These are phyloP conservation scores for Acephala macrosclerotiorum DNA, from an alignment of 2,329 filamentous ascomycete genomes.

Conservation along the genomic window DNA sequence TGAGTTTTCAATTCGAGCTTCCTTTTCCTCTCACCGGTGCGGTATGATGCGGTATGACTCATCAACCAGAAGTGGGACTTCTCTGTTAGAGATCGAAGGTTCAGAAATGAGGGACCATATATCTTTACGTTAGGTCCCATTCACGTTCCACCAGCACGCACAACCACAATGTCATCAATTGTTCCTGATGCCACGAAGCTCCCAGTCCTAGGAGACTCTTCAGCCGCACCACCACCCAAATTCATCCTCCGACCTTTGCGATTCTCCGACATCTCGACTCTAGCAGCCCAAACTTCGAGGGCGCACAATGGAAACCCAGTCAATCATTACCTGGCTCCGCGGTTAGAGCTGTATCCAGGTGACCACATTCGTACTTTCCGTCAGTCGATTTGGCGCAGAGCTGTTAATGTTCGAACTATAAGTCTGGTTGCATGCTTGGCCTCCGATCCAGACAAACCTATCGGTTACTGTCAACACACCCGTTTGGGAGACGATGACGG, in stretches of 20 bases:
- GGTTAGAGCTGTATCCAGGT: conserved; percentile 20
- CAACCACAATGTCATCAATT: background rate
- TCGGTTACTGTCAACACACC: conserved; percentile 32
- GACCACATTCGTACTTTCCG: conserved; percentile 20
- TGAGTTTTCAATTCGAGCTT: background rate
- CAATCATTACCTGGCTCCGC: conserved; percentile 27
- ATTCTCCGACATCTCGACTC: conserved; percentile 25
- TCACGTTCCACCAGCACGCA: background rate
- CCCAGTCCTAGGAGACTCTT: background rate
- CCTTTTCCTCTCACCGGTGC: background rate
- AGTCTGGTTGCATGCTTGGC: conserved; percentile 30
- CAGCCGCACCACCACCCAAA: background rate
- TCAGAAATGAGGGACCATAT: background rate
- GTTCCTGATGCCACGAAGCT: background rate
- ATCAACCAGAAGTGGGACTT: background rate
- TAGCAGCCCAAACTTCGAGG: conserved; percentile 16
- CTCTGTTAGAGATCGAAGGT: background rate
- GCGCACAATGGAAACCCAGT: conserved; percentile 30
- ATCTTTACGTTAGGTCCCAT: background rate
- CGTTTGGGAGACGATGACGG: conserved; percentile 34
- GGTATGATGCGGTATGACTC: background rate
- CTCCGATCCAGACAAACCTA: conserved; percentile 15
- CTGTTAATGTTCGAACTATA: conserved; percentile 17
- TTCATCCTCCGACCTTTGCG: conserved; percentile 30
- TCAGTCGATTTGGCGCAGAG: conserved; percentile 20